Evolutionary conservation across 2,329 filamentous ascomycete genomes (phyloP), one percentile per base, ranked within the genome.

Genomic region (Epichloe scottii): DNA sequence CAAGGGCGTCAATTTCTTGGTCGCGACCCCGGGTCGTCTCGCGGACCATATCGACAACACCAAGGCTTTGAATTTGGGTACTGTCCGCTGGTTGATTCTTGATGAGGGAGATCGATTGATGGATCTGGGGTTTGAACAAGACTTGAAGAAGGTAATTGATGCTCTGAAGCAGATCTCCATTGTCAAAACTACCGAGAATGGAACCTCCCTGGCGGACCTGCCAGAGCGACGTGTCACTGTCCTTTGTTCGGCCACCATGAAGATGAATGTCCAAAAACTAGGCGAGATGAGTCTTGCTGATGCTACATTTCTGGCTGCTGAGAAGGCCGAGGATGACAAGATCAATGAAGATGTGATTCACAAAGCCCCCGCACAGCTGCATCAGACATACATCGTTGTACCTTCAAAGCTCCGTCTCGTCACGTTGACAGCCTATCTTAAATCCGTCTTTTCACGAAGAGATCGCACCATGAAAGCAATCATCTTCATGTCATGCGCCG

Each of bases 31-130:
- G 0, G 93, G 93, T 61, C 81, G 93, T 54, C 72, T 98, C 53
- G 86, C 84, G 4, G 93, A 98, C 71, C 93, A 98, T 67, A 71
- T 98, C 46, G 85, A 94, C 59, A 89, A 96, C 63, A 98, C 93
- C 0, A 82, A 95, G 66, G 89, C 84, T 0, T 73, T 98, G 49
- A 87, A 93, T 56, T 82, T 97, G 40, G 87, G 86, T 60, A 90
- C 85, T 21, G 91, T 96, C 4, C 78, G 91, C 53, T 98, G 93
- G 93, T 71, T 98, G 23, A 84, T 98, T 2, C 76, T 98, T 5
- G 93, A 98, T 60, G 93, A 98, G 68, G 93, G 93, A 33, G 93
- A 98, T 74, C 80, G 93, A n/a, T 73, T 98, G 64, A 96, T 98
- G 91, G 93, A 98, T 63, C 77, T 97, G 61, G 93, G 93, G 0